phyloP scores from a whole-genome alignment of 805 yeast species.

The Blastobotrys robertii region DNA sequence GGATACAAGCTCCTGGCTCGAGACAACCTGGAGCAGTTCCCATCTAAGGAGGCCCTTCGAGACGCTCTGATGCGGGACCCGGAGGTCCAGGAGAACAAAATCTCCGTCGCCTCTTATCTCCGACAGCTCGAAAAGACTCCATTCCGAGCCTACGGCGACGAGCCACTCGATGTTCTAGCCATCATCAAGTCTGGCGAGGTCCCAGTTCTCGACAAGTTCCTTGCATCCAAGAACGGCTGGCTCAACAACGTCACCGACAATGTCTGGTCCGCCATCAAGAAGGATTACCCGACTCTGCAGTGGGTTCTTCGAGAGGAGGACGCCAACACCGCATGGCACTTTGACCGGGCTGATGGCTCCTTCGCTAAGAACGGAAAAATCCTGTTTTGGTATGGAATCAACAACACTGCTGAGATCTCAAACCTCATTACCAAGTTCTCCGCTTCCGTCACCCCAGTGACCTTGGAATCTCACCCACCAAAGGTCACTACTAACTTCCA shows the following conservation, averaged over 20 bases:
- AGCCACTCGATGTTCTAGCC: constrained; percentile 89
- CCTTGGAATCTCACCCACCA: constrained; percentile 5
- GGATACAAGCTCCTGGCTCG: constrained; percentile 76
- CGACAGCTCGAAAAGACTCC: constrained; percentile 50
- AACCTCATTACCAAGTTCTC: constrained; percentile 49
- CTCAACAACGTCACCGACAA: constrained; percentile 94
- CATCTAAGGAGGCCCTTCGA: constrained; percentile 53
- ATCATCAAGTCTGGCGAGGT: constrained; percentile 52
- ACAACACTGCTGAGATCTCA: constrained; percentile 51
- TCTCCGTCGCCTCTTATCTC: constrained; percentile 74
- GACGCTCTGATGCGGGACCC: constrained; percentile 68
- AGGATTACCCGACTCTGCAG: constrained; percentile 62
- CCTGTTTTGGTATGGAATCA: constrained; percentile 89
- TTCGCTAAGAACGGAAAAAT: constrained; percentile 82
- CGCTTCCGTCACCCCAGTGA: constrained; percentile 9
- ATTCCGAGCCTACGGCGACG: constrained; percentile 85
- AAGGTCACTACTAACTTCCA: neutral
- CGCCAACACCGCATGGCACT: constrained; percentile 84
- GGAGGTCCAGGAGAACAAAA: constrained; percentile 57
- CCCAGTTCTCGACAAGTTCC: constrained; percentile 73
- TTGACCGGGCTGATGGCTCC: constrained; percentile 89
- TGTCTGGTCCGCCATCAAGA: constrained; percentile 71
- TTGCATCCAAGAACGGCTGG: constrained; percentile 90
- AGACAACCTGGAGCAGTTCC: constrained; percentile 57
- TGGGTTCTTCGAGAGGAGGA: constrained; percentile 92